Percentiles rank a stretch among this genome's conserved stretches.
Evolutionary conservation across 805 yeast genomes (phyloP).

Genomic region (Metschnikowia colocasiae): DNA sequence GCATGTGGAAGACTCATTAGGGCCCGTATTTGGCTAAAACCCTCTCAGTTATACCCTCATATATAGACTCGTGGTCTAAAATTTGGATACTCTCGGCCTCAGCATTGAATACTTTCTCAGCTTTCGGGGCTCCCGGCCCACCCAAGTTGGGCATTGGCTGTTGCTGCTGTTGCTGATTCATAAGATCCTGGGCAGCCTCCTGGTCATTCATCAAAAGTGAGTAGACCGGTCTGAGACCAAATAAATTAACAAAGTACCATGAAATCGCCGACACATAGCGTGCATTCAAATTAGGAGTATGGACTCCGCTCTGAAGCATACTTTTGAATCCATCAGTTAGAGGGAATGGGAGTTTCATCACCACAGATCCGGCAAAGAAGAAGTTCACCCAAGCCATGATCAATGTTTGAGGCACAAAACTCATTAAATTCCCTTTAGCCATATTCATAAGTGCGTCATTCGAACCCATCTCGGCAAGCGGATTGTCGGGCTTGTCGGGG

Average conservation of each 20-base stretch:
- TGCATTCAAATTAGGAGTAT: conserved; percentile 80
- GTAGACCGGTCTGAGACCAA: conserved; percentile 80
- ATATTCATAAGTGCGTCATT: conserved; percentile 71
- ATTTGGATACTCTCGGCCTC: conserved; percentile 76
- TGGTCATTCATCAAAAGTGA: conserved; percentile 60
- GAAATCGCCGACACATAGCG: conserved; percentile 92
- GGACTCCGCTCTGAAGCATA: conserved; percentile 86
- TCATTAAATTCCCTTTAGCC: conserved; percentile 78
- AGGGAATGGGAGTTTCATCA: conserved; percentile 82
- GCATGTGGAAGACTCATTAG: neutral
- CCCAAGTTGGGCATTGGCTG: conserved; percentile 38
- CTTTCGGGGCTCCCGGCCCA: conserved; percentile 60
- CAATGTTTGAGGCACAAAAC: conserved; percentile 84
- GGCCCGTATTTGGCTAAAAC: conserved; percentile 10
- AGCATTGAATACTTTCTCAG: conserved; percentile 57
- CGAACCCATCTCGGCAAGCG: conserved; percentile 66
- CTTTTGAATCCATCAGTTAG: conserved; percentile 84
- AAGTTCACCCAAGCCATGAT: conserved; percentile 96
- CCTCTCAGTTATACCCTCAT: conserved; percentile 49
- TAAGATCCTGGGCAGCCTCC: conserved; percentile 43
- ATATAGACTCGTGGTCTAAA: conserved; percentile 46
- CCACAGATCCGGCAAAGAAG: conserved; percentile 87
- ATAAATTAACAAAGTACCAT: conserved; percentile 88
- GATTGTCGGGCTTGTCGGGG: conserved; percentile 46
- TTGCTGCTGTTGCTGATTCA: conserved; percentile 39